A percentile compares a stretch with the other conserved stretches of the same genome.
Evolutionary conservation across 805 yeast genomes (phyloP).

Genomic region (Jamesozyma piceae): DNA sequence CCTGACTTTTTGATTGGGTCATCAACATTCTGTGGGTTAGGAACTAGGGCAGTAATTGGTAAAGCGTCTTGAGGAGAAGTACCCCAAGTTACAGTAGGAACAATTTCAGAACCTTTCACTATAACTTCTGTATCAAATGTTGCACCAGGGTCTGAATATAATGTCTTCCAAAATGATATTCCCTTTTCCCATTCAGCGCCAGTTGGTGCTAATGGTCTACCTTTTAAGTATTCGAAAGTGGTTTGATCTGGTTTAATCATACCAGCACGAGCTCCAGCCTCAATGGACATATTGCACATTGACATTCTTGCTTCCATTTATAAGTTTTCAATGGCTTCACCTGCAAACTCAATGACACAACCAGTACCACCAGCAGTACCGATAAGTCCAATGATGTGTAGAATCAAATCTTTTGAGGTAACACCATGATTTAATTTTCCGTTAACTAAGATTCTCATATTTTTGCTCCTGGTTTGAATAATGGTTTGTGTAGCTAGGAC

Average conservation of each 20-base stretch:
- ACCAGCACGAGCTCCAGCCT: slow-evolving; percentile 99
- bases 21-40: slow-evolving; percentile 69
- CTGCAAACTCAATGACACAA: slow-evolving; percentile 91
- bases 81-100: slow-evolving; percentile 99
- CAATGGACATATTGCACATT: slow-evolving; percentile 97
- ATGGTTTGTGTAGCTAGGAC: slow-evolving; percentile 95
- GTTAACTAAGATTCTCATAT: slow-evolving; percentile 80
- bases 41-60: slow-evolving; percentile 84
- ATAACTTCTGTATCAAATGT: slow-evolving; percentile 74
- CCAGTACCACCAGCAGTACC: slow-evolving; percentile 99
- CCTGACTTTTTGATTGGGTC: slow-evolving; percentile 74
- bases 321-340: slow-evolving; percentile 80
- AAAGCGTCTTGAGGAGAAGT: slow-evolving; percentile 98
- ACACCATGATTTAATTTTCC: slow-evolving; percentile 83
- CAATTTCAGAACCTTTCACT: slow-evolving; percentile 74
- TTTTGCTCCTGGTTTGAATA: slow-evolving; percentile 89
- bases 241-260: slow-evolving; percentile 93
- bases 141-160: slow-evolving; percentile 85
- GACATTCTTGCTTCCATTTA: slow-evolving; percentile 99
- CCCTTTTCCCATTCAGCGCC: slow-evolving; percentile 97
- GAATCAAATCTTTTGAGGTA: slow-evolving; percentile 89
- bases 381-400: slow-evolving; percentile 90
- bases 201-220: slow-evolving; percentile 89
- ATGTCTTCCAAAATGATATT: slow-evolving; percentile 78
- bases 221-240: slow-evolving; percentile 82